Conservation (phyloP, 2,329 filamentous ascomycete species). For the Xylariaceae sp. region DNA sequence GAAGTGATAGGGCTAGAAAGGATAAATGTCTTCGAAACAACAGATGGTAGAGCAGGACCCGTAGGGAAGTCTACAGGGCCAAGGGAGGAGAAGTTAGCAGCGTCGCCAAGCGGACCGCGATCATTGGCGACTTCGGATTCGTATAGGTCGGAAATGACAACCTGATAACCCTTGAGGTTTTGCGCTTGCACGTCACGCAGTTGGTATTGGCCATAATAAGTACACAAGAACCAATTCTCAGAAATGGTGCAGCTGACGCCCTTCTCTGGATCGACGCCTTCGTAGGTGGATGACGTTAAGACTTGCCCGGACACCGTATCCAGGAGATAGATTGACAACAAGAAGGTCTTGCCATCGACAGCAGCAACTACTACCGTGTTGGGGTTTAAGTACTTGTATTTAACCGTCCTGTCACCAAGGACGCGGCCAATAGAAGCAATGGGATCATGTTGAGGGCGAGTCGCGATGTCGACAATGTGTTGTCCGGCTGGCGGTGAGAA, state of each 20-base stretch:
- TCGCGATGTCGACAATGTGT: constrained; percentile 63
- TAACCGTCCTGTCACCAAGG: constrained; percentile 82
- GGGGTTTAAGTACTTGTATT: constrained; percentile 95
- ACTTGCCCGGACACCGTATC: constrained; percentile 83
- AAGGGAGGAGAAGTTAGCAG: constrained; percentile 73
- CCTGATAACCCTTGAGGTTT: constrained; percentile 74
- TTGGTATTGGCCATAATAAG: constrained; percentile 62
- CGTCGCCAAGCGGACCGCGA: constrained; percentile 69
- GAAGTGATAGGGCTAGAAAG: constrained; percentile 73
- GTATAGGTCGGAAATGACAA: constrained; percentile 83
- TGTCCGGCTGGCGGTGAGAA: constrained; percentile 65
- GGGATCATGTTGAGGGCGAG: constrained; percentile 71
- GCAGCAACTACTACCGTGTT: constrained; percentile 77
- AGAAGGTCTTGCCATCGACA: constrained; percentile 52
- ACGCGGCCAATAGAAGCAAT: constrained; percentile 94
- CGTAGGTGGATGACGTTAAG: constrained; percentile 65
- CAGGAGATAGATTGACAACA: constrained; percentile 71
- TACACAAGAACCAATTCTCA: constrained; percentile 95
- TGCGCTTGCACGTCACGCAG: constrained; percentile 52
- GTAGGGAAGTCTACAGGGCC: constrained; percentile 56
- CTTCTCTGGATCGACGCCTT: constrained; percentile 68
- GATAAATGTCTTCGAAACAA: constrained; percentile 75
- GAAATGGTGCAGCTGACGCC: constrained; percentile 73
- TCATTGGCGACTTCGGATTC: constrained; percentile 81
- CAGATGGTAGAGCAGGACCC: constrained; percentile 62